A percentile compares a stretch with the other conserved stretches of the same genome.
phyloP scores from a whole-genome alignment of 2,329 filamentous ascomycete genomes.

The Aspergillus fumigatus region DNA sequence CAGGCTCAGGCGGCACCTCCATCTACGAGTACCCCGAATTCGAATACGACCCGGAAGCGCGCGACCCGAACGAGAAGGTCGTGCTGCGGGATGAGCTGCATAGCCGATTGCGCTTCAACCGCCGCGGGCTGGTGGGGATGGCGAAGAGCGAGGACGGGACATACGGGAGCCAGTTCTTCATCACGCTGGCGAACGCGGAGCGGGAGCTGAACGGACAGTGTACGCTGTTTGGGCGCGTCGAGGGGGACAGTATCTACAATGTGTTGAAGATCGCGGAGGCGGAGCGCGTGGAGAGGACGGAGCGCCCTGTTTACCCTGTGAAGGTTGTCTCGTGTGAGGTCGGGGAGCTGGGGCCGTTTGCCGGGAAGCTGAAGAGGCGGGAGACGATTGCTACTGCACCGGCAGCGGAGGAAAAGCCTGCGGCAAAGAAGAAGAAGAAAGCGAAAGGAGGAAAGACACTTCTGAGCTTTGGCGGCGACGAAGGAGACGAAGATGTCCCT shows the following conservation, averaged over 20 bases:
- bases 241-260: conserved; percentile 94
- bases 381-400: conserved; percentile 29
- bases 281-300: conserved; percentile 72
- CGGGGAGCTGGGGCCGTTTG: conserved; percentile 42
- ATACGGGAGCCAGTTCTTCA: conserved; percentile 96
- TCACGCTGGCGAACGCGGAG: conserved; percentile 75
- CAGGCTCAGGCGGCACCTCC: conserved; percentile 83
- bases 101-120: conserved; percentile 85
- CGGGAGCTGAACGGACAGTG: conserved; percentile 85
- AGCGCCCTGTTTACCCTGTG: conserved; percentile 80
- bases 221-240: conserved; percentile 87
- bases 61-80: conserved; percentile 50
- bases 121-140: conserved; percentile 89
- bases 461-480: conserved; percentile 15
- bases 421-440: conserved; percentile 28
- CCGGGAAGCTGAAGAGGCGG: conserved; percentile 42
- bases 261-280: conserved; percentile 87
- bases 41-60: conserved; percentile 50
- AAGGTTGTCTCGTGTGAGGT: conserved; percentile 57
- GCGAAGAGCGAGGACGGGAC: conserved; percentile 70
- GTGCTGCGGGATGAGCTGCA: conserved; percentile 88
- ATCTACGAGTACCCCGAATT: conserved; percentile 72
- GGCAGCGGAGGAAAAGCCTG: conserved; percentile 19
- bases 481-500: conserved; percentile 35
- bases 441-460: conserved; percentile 12